Conservation (phyloP, 805 yeast genomes). For the Tetrapisispora taiwanensis region DNA sequence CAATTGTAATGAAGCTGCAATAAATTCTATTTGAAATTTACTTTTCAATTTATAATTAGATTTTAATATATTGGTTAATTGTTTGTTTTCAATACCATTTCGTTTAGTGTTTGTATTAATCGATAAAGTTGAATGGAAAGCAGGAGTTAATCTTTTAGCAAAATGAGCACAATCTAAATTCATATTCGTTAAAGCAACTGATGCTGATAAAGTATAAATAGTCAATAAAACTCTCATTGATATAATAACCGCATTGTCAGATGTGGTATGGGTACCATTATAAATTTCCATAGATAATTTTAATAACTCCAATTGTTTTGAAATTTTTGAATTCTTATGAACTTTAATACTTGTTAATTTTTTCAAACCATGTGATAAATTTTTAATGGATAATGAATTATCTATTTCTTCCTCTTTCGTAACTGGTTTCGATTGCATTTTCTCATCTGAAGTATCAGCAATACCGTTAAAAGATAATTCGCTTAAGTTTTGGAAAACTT, state of each 20-base stretch:
- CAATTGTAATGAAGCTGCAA: conserved; percentile 25
- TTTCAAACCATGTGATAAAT: conserved; percentile 19
- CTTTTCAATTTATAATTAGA: conserved; percentile 12
- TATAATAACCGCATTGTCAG: conserved; percentile 20
- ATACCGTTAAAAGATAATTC: conserved; percentile 16
- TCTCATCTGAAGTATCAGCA: conserved; percentile 1
- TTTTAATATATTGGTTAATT: conserved; percentile 10
- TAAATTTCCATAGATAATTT: conserved; percentile 14
- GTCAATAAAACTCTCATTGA: conserved; percentile 16
- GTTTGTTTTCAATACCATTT: conserved; percentile 10
- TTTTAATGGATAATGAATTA: conserved; percentile 7
- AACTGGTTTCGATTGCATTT: not conserved
- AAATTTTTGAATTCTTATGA: conserved; percentile 10
- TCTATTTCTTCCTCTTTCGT: conserved; percentile 8
- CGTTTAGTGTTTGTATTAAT: conserved; percentile 1
- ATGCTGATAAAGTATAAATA: conserved; percentile 14
- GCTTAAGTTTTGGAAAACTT: conserved; percentile 19
- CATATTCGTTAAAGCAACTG: conserved; percentile 12
- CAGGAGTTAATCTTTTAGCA: conserved; percentile 14
- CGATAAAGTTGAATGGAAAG: conserved; percentile 14
- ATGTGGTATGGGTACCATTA: conserved; percentile 17
- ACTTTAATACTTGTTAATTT: conserved; percentile 14
- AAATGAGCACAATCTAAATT: conserved; percentile 11
- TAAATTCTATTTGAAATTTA: conserved; percentile 22
- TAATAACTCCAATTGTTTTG: conserved; percentile 17